phyloP scores from a whole-genome alignment of 73 alveolate genomes.

The Paramecium octaurelia region DNA sequence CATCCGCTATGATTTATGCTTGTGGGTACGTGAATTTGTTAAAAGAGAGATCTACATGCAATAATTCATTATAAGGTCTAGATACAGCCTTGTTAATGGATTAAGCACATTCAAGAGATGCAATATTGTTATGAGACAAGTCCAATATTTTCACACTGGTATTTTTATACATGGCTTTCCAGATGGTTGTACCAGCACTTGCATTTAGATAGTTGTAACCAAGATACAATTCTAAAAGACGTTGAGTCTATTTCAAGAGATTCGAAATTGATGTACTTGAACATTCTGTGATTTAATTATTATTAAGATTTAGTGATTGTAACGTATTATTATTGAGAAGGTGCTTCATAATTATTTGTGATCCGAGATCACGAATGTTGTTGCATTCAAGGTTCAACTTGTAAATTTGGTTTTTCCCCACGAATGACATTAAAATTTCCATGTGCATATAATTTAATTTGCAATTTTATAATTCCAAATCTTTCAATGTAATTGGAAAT shows the following conservation, averaged over 20 bases:
- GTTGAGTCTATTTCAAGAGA: neutral
- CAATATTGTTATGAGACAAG: constrained; percentile 26
- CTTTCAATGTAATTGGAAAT: neutral
- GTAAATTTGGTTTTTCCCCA: neutral
- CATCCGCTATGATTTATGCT: constrained; percentile 30
- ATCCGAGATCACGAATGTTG: constrained; percentile 16
- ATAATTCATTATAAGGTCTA: neutral
- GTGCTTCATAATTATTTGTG: neutral
- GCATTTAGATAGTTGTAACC: neutral
- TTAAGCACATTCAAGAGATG: constrained; percentile 31
- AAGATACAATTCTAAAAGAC: neutral
- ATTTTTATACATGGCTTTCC: neutral
- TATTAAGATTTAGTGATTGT: neutral
- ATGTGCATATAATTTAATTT: constrained; percentile 7
- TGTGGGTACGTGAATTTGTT: constrained; percentile 23
- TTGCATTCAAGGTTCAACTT: constrained; percentile 4
- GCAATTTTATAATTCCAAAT: neutral
- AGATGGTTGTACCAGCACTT: neutral
- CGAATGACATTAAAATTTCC: neutral
- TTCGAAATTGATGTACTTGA: neutral
- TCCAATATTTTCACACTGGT: constrained; percentile 25
- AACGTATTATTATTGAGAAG: neutral
- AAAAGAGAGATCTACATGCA: constrained; percentile 54
- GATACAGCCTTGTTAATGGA: neutral
- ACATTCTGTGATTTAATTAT: constrained; percentile 7